Evolutionary conservation across 768 basidiomycete species (phyloP).

Genomic region (Naganishia randhawae): DNA sequence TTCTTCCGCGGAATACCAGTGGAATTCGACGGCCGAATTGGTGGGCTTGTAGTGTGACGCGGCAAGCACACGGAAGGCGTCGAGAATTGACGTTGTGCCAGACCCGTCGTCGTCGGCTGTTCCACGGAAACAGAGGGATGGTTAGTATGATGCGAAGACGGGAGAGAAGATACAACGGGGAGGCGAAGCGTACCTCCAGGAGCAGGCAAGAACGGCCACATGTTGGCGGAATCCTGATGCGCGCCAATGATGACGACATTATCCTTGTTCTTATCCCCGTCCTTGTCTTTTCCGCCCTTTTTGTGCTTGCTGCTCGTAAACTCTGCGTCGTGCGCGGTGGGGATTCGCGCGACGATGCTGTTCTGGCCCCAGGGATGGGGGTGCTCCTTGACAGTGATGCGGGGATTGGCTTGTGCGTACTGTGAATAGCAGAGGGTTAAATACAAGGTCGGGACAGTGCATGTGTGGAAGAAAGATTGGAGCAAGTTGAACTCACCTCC

Average conservation of each 20-base stretch:
- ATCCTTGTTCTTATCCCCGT: constrained; percentile 27
- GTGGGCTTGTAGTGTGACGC: constrained; percentile 45
- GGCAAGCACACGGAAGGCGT: constrained; percentile 47
- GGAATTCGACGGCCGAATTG: constrained; percentile 50
- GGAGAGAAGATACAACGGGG: background rate
- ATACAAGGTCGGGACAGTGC: too few relatives aligned
- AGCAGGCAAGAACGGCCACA: constrained; percentile 49
- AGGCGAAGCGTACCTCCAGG: constrained; percentile 22
- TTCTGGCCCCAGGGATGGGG: constrained; percentile 80
- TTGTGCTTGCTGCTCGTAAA: constrained; percentile 25
- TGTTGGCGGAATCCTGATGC: constrained; percentile 53
- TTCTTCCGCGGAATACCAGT: constrained; percentile 53
- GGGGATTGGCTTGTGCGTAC: constrained; percentile 35
- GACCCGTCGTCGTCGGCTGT: constrained; percentile 53
- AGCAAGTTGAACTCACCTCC: constrained; percentile 35
- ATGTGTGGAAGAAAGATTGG: background rate
- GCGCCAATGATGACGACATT: constrained; percentile 50
- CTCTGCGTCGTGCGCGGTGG: constrained; percentile 20
- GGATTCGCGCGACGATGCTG: constrained; percentile 52
- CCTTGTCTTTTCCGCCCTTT: background rate
- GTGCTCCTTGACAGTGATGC: constrained; percentile 69
- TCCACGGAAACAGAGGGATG: background rate
- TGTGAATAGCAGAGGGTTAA: constrained; percentile 5
- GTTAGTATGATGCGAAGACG: background rate
- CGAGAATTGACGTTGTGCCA: constrained; percentile 48